phyloP scores from a whole-genome alignment of 2,329 filamentous ascomycete species.

The Penicillium sp. region DNA sequence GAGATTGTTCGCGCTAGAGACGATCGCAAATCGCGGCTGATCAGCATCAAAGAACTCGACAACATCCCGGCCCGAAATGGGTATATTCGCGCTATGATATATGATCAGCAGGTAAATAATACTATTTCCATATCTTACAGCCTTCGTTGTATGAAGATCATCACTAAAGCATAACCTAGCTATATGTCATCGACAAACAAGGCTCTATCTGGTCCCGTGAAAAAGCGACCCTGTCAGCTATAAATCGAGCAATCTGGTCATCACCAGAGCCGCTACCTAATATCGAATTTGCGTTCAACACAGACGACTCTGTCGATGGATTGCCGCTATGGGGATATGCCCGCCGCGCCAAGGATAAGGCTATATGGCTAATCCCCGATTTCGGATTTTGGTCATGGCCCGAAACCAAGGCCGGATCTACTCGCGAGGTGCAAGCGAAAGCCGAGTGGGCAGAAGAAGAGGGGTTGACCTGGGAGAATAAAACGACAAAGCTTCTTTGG shows the following conservation, averaged over 20 bases:
- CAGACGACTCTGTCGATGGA: constrained; percentile 41
- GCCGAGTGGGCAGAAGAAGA: constrained; percentile 19
- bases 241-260: constrained; percentile 45
- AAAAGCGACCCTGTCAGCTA: constrained; percentile 41
- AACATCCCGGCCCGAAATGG: constrained; percentile 22
- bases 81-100: constrained; percentile 30
- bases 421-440: constrained; percentile 25
- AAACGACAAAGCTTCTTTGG: constrained; percentile 45
- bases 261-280: constrained; percentile 37
- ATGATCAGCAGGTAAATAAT: constrained; percentile 15
- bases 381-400: constrained; percentile 51
- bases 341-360: constrained; percentile 32
- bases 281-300: constrained; percentile 47
- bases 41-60: constrained; percentile 21
- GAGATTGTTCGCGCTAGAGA: constrained; percentile 25
- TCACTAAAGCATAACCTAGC: constrained; percentile 7
- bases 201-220: constrained; percentile 17
- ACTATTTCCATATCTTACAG: no score
- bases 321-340: constrained; percentile 43
- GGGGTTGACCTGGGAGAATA: constrained; percentile 26
- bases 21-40: constrained; percentile 19
- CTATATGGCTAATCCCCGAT: constrained; percentile 51
- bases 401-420: constrained; percentile 25
- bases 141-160: background rate
- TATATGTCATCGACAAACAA: constrained; percentile 27